Evolutionary conservation across 106 monocot genomes (phyloP).

Genomic region (Dactylorhiza incarnata): DNA sequence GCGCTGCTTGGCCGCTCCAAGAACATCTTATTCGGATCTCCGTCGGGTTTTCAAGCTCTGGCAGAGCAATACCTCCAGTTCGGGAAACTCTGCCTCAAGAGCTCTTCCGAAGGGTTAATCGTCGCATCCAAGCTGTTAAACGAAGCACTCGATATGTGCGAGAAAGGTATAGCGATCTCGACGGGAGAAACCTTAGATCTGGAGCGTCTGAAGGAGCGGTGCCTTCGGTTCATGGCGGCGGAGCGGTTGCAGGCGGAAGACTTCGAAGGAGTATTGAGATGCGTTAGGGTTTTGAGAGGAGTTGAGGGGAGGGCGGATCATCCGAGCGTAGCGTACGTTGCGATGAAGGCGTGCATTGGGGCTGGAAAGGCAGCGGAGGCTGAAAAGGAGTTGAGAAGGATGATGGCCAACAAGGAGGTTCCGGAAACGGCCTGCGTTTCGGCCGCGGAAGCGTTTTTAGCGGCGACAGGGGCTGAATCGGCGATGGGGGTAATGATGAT

Average conservation of each 20-base stretch:
- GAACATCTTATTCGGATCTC: constrained; percentile 28
- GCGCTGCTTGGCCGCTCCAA: constrained; percentile 70
- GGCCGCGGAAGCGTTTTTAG: constrained; percentile 59
- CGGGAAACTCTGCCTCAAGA: constrained; percentile 40
- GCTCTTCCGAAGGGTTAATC: constrained; percentile 3
- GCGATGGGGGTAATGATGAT: constrained; percentile 47
- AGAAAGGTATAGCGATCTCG: constrained; percentile 43
- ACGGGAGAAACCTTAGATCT: constrained; percentile 20
- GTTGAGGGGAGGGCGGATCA: constrained; percentile 35
- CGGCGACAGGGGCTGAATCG: constrained; percentile 43
- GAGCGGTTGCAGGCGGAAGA: constrained; percentile 71
- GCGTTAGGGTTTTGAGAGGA: constrained; percentile 53
- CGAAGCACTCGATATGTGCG: constrained; percentile 78
- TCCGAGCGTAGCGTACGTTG: constrained; percentile 59
- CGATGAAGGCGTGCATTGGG: constrained; percentile 76
- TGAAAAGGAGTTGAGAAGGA: constrained; percentile 60
- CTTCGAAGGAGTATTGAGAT: constrained; percentile 65
- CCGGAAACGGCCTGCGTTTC: constrained; percentile 54
- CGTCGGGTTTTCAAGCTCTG: constrained; percentile 28
- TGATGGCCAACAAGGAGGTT: constrained; percentile 42
- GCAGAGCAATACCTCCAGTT: constrained; percentile 71
- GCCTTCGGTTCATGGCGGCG: constrained; percentile 78
- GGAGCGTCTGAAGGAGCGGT: constrained; percentile 36
- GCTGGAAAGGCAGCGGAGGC: constrained; percentile 56
- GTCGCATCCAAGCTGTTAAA: constrained; percentile 45